Percentiles rank a stretch among this genome's conserved stretches.
phyloP scores from a whole-genome alignment of 345 rosid species.

The Linum trigynum region DNA sequence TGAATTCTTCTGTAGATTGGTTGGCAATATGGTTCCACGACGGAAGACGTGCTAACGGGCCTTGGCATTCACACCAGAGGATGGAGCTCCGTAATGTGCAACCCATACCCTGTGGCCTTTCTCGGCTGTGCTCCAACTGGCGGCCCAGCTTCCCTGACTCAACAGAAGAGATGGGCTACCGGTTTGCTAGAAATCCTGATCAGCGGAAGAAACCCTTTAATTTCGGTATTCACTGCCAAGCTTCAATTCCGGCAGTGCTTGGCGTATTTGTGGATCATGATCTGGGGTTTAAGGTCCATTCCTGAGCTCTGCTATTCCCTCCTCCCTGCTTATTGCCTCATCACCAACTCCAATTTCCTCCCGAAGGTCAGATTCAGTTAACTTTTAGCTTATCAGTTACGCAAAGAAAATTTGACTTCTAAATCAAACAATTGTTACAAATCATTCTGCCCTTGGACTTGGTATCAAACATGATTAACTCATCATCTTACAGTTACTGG shows the following conservation, averaged over 20 bases:
- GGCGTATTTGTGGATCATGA: constrained; percentile 21
- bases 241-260: constrained; percentile 43
- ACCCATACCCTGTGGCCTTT: constrained; percentile 44
- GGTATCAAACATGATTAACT: too few species aligned
- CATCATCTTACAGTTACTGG: too few species aligned
- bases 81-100: constrained; percentile 28
- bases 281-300: constrained; percentile 38
- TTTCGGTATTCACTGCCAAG: constrained; percentile 14
- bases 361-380: constrained; percentile 37
- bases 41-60: constrained; percentile 62
- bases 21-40: constrained; percentile 50
- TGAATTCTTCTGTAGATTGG: constrained; percentile 32
- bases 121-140: constrained; percentile 41
- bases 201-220: constrained; percentile 30
- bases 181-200: constrained; percentile 49
- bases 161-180: constrained; percentile 54
- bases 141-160: constrained; percentile 35
- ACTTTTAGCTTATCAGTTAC: not conserved
- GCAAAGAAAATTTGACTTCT: not conserved
- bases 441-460: too few species aligned
- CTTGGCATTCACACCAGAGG: constrained; percentile 42
- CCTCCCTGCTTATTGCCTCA: constrained; percentile 54
- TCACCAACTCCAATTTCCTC: constrained; percentile 44
- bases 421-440: too few species aligned
- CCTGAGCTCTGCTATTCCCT: constrained; percentile 49